phyloP scores from a whole-genome alignment of 1,139 yeast genomes.

The Pichia sp. region DNA sequence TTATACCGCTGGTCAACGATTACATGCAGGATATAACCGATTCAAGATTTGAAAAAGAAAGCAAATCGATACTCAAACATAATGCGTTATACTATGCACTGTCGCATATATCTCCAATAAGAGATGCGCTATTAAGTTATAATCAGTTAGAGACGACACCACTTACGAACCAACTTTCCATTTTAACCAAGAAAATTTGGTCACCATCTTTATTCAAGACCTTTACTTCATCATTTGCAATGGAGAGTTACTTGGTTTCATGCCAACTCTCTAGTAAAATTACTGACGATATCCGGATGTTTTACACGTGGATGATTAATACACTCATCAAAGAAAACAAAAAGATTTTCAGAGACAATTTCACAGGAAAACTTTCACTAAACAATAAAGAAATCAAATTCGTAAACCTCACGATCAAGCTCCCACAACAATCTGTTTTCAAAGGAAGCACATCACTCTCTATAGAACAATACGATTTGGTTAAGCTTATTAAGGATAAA shows the following conservation, averaged over 20 bases:
- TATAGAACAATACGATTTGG: conserved; percentile 54
- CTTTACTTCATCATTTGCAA: conserved; percentile 68
- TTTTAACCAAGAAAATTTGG: conserved; percentile 64
- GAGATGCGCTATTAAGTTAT: conserved; percentile 49
- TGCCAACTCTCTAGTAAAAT: conserved; percentile 42
- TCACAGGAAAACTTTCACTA: conserved; percentile 52
- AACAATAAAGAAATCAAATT: conserved; percentile 41
- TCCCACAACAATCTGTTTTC: conserved; percentile 60
- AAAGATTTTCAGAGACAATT: conserved; percentile 30
- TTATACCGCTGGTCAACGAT: conserved; percentile 53
- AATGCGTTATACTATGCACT: conserved; percentile 58
- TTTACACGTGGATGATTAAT: conserved; percentile 61
- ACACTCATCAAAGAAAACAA: conserved; percentile 38
- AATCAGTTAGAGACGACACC: conserved; percentile 28
- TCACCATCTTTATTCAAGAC: conserved; percentile 53
- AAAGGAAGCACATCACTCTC: conserved; percentile 40
- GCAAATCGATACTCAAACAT: background rate
- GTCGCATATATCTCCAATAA: conserved; percentile 50
- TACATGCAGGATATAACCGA: conserved; percentile 21
- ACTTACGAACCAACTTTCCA: conserved; percentile 24
- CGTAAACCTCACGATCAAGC: conserved; percentile 56
- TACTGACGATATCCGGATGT: conserved; percentile 39
- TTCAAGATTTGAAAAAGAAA: conserved; percentile 35
- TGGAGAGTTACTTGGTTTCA: conserved; percentile 49
- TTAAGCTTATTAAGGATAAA: conserved; percentile 44